Conservation (phyloP, 2,329 filamentous ascomycete species). For the Fusarium torulosum region DNA sequence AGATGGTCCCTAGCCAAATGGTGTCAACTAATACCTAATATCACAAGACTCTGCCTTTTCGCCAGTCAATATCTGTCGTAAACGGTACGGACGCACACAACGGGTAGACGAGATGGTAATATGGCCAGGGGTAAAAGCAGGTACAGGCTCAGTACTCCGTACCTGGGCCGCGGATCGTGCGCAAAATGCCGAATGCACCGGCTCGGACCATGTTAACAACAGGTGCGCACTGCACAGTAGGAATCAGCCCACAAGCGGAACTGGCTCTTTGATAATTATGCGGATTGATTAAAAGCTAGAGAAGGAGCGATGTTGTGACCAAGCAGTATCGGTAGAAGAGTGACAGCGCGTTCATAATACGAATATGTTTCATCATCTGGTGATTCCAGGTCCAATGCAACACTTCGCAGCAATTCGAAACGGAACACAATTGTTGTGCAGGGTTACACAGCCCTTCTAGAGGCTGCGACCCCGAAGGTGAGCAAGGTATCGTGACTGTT, state of each 20-base stretch:
- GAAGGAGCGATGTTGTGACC: too few relatives aligned
- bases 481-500: slow-evolving; percentile 34
- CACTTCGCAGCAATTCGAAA: slow-evolving; percentile 34
- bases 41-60: slow-evolving; percentile 13
- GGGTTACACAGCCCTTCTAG: slow-evolving; percentile 35
- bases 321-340: background rate
- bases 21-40: slow-evolving; percentile 13
- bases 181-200: slow-evolving; percentile 21
- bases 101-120: slow-evolving; percentile 10
- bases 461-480: background rate
- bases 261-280: background rate
- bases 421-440: slow-evolving; percentile 27
- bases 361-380: slow-evolving; percentile 16
- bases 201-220: slow-evolving; percentile 40
- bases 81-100: slow-evolving; percentile 21
- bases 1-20: slow-evolving; percentile 17
- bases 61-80: background rate
- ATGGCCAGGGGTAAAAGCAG: slow-evolving; percentile 27
- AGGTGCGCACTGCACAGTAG: slow-evolving; percentile 9
- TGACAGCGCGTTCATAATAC: slow-evolving; percentile 1
- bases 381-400: slow-evolving; percentile 19
- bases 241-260: slow-evolving; percentile 40
- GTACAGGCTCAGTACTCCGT: slow-evolving; percentile 1
- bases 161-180: slow-evolving; percentile 17
- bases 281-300: background rate